Evolutionary conservation across 139 green algal species (phyloP).

Genomic region (Chlamydomonas incerta): DNA sequence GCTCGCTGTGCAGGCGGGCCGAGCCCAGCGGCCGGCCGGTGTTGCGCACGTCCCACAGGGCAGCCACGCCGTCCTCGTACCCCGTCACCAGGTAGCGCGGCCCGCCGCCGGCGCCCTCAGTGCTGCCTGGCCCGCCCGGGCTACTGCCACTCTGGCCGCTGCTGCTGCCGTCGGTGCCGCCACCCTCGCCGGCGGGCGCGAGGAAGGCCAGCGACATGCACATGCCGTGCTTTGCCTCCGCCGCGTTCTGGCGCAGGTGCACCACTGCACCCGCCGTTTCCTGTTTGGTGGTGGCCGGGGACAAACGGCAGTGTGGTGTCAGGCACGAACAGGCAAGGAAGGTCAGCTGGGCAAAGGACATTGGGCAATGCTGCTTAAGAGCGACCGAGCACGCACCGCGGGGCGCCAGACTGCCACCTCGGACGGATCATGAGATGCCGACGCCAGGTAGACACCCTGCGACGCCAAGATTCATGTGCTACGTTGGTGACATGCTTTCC

Average conservation of each 20-base stretch:
- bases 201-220: constrained; percentile 28
- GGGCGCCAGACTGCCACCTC: constrained; percentile 26
- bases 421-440: not conserved
- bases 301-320: no score
- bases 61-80: constrained; percentile 67
- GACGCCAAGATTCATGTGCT: no score
- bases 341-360: no score
- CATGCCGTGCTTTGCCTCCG: constrained; percentile 26
- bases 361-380: no score
- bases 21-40: not conserved
- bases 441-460: constrained; percentile 22
- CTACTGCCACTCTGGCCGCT: not conserved
- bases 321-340: no score
- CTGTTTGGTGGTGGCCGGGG: not conserved
- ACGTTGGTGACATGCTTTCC: no score
- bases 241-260: not conserved
- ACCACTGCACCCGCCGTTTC: not conserved
- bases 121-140: no score
- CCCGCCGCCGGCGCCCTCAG: not conserved
- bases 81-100: constrained; percentile 47
- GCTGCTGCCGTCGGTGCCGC: not conserved
- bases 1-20: constrained; percentile 56
- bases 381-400: not conserved
- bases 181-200: not conserved
- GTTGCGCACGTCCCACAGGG: constrained; percentile 57